Conservation (phyloP, 2,329 filamentous ascomycete species). For the Calonectria multiphialidica region DNA sequence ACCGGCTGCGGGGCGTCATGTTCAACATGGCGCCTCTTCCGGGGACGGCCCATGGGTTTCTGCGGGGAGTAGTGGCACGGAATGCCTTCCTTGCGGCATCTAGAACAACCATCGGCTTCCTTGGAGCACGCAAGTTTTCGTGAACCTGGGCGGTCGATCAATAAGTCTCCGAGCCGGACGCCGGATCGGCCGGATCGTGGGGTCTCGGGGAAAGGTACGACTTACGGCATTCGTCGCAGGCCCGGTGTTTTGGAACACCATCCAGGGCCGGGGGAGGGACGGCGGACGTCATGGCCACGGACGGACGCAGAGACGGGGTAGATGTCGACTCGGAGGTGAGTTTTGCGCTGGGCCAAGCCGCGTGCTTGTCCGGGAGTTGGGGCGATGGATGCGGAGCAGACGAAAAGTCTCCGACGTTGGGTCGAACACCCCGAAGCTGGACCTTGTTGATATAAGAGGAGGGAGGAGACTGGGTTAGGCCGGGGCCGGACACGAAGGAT, state of each 20-base stretch:
- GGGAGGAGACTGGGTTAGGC: neutral
- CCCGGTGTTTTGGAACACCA: constrained; percentile 64
- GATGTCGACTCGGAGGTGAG: constrained; percentile 1
- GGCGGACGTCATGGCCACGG: constrained; percentile 37
- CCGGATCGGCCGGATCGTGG: constrained; percentile 13
- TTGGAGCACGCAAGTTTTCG: constrained; percentile 76
- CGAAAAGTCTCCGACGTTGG: constrained; percentile 23
- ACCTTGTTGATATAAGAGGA: constrained; percentile 24
- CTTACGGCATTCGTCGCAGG: constrained; percentile 77
- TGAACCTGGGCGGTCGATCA: constrained; percentile 57
- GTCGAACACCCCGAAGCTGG: constrained; percentile 12
- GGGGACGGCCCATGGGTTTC: constrained; percentile 75
- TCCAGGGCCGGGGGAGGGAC: constrained; percentile 15
- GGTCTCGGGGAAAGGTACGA: constrained; percentile 28
- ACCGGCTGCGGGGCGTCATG: constrained; percentile 40
- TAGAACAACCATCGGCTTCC: constrained; percentile 68
- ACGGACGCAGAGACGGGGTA: neutral
- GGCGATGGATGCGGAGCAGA: constrained; percentile 13
- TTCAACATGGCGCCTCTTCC: constrained; percentile 64
- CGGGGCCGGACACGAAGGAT: neutral
- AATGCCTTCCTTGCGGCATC: constrained; percentile 69
- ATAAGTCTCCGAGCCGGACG: constrained; percentile 44
- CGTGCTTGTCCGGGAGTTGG: neutral
- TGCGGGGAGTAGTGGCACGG: constrained; percentile 72
- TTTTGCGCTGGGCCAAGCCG: neutral